Evolutionary conservation across 1,284 basidiomycete genomes (phyloP), one percentile per base, ranked within the genome.

Genomic region (Bondarzewia mesenterica): DNA sequence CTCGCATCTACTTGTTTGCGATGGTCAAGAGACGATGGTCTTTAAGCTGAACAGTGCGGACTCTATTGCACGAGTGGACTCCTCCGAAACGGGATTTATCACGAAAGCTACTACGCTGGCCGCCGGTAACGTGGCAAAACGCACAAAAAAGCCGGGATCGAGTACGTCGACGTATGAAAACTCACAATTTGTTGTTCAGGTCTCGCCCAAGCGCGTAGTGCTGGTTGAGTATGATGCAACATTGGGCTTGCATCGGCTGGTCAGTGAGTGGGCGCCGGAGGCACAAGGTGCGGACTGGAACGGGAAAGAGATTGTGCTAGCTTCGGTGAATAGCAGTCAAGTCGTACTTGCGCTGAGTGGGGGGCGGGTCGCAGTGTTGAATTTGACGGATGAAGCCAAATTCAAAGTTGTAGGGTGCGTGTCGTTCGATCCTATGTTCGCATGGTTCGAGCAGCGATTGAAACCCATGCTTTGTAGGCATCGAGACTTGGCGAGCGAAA

Each of bases 181-280:
- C 49, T 82, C 79, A 0, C 63, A 72, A 22, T 62, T 75, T 7
- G 70, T 86, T 1, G 73, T 89, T 0, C 92, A 94, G 61, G 84
- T 93, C 8, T 87, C 85, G 0, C 63, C 77, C 1, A 66, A 64
- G 5, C 76, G 73, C 2, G 73, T 84, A 4, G 59, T 64, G 48
- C 58, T 90, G 46, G 63, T 84, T 3, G 72, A 82, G 53, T 77
- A 74, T 55, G 74, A 84, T 48, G 29, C 53, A 37, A 49, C 59
- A 38, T 38, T 68, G 54, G 63, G 55, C 40, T 58, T 57, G 48
- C 71, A 70, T 54, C 58, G 41, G 12, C 56, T 57, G 18, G 53
- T 67, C 38, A 66, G 65, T n/a, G 56, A 60, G 26, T 65, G 71
- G 68, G 58, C 53, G 0, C 60, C 63, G 32, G 61, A 64, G 53